These are phyloP conservation scores for Trichosporon sp. DNA, from an alignment of 1,284 basidiomycete species.

Conservation along the genomic window DNA sequence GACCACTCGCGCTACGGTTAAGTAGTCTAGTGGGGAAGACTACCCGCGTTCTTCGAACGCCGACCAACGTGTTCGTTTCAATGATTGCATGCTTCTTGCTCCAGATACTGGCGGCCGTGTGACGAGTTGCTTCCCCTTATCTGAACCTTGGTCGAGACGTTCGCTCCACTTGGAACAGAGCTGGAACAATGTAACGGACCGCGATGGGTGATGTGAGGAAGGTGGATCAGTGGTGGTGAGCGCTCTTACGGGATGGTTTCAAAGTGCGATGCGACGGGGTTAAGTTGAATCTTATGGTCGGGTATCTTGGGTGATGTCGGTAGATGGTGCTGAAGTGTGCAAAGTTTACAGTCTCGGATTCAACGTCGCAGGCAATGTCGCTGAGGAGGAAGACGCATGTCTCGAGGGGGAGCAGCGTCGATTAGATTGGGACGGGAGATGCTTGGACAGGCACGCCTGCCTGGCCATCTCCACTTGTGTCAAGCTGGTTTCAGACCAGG, in stretches of 20 bases:
- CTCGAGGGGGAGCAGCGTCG: neutral
- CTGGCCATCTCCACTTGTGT: conserved; percentile 4
- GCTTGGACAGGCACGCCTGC: neutral
- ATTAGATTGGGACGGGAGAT: conserved; percentile 11
- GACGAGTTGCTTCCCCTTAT: neutral
- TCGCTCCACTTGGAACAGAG: neutral
- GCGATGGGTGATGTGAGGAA: neutral
- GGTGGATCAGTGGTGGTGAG: neutral
- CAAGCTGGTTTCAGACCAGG: neutral
- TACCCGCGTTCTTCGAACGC: neutral
- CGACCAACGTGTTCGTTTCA: neutral
- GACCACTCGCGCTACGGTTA: neutral
- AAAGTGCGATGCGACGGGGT: neutral
- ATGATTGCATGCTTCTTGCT: neutral
- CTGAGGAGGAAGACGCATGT: conserved; percentile 1
- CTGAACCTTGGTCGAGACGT: neutral
- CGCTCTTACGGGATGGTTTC: neutral
- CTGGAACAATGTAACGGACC: neutral
- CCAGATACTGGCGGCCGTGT: neutral
- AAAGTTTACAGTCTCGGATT: conserved; percentile 10
- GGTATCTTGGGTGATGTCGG: neutral
- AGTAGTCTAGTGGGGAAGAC: neutral
- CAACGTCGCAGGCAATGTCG: neutral
- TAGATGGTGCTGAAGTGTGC: neutral
- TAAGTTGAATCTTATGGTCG: neutral